Evolutionary conservation across 257 asterid genomes (phyloP).

Genomic region (Mentha longifolia): DNA sequence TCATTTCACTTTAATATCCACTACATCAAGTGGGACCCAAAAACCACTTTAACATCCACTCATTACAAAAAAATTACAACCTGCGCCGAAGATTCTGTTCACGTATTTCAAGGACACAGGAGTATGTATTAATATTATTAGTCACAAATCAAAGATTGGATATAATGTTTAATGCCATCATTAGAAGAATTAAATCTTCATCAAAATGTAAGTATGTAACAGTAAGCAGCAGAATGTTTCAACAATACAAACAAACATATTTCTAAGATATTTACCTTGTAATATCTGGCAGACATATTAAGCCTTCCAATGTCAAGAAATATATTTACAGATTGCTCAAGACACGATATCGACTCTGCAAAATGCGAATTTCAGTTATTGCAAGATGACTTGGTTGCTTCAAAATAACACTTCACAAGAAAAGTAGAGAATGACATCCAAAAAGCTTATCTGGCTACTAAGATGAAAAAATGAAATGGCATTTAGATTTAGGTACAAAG

Average conservation of each 20-base stretch:
- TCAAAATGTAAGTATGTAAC: too few species aligned
- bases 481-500: neutral
- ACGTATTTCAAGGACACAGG: too few species aligned
- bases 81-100: too few species aligned
- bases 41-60: too few species aligned
- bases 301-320: constrained; percentile 96
- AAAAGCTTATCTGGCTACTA: constrained; percentile 3
- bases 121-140: neutral
- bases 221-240: constrained; percentile 1
- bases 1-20: too few species aligned
- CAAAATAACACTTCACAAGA: constrained; percentile 6
- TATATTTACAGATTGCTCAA: constrained; percentile 76
- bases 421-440: neutral
- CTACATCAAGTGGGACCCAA: too few species aligned
- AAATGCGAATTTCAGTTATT: constrained; percentile 34
- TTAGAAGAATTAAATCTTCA: neutral
- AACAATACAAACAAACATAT: constrained; percentile 2
- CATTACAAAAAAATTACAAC: too few species aligned
- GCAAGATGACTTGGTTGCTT: constrained; percentile 14
- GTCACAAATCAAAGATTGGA: neutral
- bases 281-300: constrained; percentile 92
- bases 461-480: constrained; percentile 19
- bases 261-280: constrained; percentile 65
- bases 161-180: constrained; percentile 3
- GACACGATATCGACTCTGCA: constrained; percentile 85